Evolutionary conservation across 371 early-diverging fungal species (phyloP), one percentile per base, ranked within the genome.

Genomic region (Mortierella sp.): DNA sequence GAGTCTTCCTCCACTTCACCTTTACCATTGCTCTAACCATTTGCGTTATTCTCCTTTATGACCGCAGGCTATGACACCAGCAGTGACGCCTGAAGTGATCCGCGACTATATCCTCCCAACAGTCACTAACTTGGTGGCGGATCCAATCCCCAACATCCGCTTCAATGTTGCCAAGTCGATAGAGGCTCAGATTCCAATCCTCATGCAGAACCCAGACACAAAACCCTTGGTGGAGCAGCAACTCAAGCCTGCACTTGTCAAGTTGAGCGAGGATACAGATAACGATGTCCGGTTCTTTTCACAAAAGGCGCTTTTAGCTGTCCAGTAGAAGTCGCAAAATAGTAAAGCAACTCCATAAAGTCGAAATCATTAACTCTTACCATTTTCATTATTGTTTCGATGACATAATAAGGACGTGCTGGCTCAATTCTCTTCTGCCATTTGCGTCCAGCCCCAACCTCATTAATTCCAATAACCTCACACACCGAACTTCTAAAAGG

Each of bases 121-220:
- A 24, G 91, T 98, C 59, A 90, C 90, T 70, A 90, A 84, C 62
- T 88, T 98, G 72, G 93, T 93, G 32, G 87, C 89, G 51, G 99
- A 99, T 78, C 97, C 97, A 22, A 97, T 99, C 70, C 98, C 99
- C 72, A 99, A 99, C 85, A 98, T 99, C 83, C 96, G 99, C 51
- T 99, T 99, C 90, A 99, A 98, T 81, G 98, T 97, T 11, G 98
- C 98, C 68, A 99, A 99, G 85, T 92, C 95, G 62, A 88, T 97
- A 85, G 96, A 96, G 84, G 89, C 90, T n/a, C 84, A 98, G 87
- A 90, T 94, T 69, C 96, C 94, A 28, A 87, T 95, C 49, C 87
- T 97, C 73, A 88, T 88, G 73, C 75, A 79, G 57, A 88, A 89
- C 74, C 75, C 89, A 16, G 92, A 93, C 59, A 89, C 93, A 22